Evolutionary conservation across 176 grass and related monocot species (phyloP).

Genomic region (Stipa capillata): DNA sequence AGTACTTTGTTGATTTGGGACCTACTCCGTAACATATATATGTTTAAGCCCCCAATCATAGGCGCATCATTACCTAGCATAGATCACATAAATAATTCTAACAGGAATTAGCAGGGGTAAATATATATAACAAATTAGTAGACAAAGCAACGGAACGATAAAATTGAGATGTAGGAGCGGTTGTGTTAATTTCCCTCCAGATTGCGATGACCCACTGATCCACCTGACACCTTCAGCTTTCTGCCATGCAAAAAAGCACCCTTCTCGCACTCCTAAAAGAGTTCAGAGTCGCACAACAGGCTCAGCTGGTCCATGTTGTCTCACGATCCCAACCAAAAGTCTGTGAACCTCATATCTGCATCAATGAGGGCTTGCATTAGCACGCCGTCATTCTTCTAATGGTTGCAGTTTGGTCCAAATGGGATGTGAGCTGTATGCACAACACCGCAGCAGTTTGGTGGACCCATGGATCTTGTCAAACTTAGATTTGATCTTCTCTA

Average conservation of each 20-base stretch:
- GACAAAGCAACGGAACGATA: background rate
- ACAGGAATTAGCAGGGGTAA: too few relatives aligned
- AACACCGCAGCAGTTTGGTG: conserved; percentile 57
- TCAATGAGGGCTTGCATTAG: background rate
- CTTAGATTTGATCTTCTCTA: conserved; percentile 33
- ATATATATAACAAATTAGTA: background rate
- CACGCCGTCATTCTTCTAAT: too few relatives aligned
- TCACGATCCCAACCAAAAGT: background rate
- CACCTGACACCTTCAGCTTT: background rate
- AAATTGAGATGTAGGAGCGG: background rate
- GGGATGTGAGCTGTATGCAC: conserved; percentile 39
- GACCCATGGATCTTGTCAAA: conserved; percentile 32
- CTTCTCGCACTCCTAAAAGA: background rate
- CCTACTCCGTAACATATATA: too few relatives aligned
- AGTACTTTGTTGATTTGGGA: too few relatives aligned
- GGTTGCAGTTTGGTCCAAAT: background rate
- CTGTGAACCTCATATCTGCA: background rate
- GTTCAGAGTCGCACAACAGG: background rate
- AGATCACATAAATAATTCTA: too few relatives aligned
- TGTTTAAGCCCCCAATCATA: too few relatives aligned
- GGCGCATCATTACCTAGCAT: too few relatives aligned
- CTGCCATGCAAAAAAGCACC: background rate
- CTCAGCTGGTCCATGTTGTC: background rate
- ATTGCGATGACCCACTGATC: background rate
- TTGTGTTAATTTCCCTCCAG: background rate